Base-by-base conservation (phyloP, 2,329 filamentous ascomycete genomes). In the Pseudogymnoascus sp. region DNA sequence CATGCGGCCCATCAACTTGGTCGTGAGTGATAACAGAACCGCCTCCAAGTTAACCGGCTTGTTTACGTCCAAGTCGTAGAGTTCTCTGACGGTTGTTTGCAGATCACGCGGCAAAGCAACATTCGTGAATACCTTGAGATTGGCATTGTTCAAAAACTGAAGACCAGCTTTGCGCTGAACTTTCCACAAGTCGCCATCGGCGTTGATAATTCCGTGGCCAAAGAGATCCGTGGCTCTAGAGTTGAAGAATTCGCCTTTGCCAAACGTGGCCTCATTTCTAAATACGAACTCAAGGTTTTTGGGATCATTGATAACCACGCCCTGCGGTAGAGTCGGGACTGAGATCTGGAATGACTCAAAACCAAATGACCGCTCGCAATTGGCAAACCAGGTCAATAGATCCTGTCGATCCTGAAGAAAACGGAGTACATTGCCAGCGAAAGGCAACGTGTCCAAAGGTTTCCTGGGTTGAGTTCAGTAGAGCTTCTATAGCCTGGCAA, bases 141-240 rank as follows among this genome's bases (percentile, higher is more conserved):
- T 86, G 60, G 80, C 73, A 12, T 77, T 76, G 66, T 77, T 85
- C 25, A 88, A 77, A 65, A 87, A 87, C 28, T 78, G 71, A 12
- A 81, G 64, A 1, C 85, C 85, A 3, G 84, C 85, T 68, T 81
- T 86, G 50, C 85, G 77, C 73, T 87, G 85, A 1, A 80, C 73
- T 63, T 77, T 81, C 84, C 85, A 87, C 22, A 84, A 68, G 20
- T 85, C 81, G 39, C 85, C 85, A 63, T 87, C 84, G 25, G 80
- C 80, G 65, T 87, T 88, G 71, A 87, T 86, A 65, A 88, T 87
- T 25, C 85, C 85, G 65, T 84, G 77, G 1, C 82, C 85, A 63
- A 88, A 88, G 0, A 88, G 72, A 67, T 87, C 84, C 77, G 80
- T 81, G 0, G 83, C 81, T 37, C 83, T 77, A 16, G 74, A 72